Evolutionary conservation across 1,284 basidiomycete genomes (phyloP), one percentile per base, ranked within the genome.

Genomic region (Apiotrichum sp.): DNA sequence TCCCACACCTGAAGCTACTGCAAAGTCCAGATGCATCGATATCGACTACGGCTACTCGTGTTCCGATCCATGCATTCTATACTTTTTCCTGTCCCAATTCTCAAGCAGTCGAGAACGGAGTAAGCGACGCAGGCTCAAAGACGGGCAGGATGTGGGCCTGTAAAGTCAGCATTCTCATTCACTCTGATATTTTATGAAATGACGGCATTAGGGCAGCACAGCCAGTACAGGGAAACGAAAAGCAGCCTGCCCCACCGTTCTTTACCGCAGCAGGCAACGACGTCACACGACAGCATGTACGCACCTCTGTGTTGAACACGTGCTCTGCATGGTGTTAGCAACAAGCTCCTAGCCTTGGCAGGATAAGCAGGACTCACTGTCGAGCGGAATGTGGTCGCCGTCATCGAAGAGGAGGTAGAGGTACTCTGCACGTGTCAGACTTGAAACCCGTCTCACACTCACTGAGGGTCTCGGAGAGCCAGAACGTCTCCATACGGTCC

Each of bases 401-500:
- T 91, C 88, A 48, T 86, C 84, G 71, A 96, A 98, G 5, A 96
- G 78, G 59, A 98, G 76, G 70, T 88, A 97, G 42, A 98, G 78
- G 75, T 98, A 98, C 75, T 98, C 76, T 77, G 55, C 11, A 43
- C 3, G 11, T 4, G 52, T 59, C 52, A 58, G 10, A 6, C 13
- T 34, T 40, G 8, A 38, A 39, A 33, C n/a, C 32, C 10, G 8
- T 35, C 8, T 13, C 36, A 38, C 36, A 73, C 76, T 63, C 57
- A 77, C 76, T 98, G 56, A 98, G 77, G 5, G 93, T 97, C 77
- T 97, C 93, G 66, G 86, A 87, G 84, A 93, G 80, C 76, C 90
- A 83, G 79, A 95, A 96, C 14, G 93, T 95, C 78, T 97, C 93
- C 90, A 96, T 96, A 72, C 88, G 87, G 75, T 97, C 90, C 58